These are phyloP conservation scores for Gonapodya prolifera DNA, from an alignment of 192 early-diverging fungal species.

Conservation along the genomic window DNA sequence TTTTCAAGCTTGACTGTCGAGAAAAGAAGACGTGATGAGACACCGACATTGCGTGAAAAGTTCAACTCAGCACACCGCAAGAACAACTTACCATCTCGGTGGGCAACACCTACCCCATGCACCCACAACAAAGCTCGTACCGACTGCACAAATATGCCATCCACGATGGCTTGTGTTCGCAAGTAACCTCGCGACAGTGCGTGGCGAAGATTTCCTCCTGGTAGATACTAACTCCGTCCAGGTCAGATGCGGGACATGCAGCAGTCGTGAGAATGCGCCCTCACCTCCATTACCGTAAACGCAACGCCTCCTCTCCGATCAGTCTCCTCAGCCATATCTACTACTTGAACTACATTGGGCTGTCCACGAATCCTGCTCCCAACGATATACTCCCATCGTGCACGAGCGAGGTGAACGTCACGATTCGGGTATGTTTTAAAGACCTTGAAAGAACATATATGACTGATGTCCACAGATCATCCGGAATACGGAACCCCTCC, in stretches of 20 bases:
- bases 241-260: background rate
- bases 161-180: background rate
- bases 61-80: too few relatives aligned
- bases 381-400: background rate
- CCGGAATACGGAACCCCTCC: too few relatives aligned
- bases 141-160: constrained; percentile 1
- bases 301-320: background rate
- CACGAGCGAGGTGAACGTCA: background rate
- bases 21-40: too few relatives aligned
- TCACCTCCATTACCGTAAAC: constrained; percentile 4
- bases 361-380: background rate
- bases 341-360: background rate
- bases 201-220: background rate
- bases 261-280: background rate
- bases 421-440: background rate
- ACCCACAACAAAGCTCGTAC: background rate
- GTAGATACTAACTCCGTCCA: background rate
- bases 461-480: too few relatives aligned
- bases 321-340: background rate
- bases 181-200: background rate
- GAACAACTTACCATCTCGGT: background rate
- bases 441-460: background rate
- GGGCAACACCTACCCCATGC: background rate
- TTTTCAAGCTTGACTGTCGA: constrained; percentile 2
- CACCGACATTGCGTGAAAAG: too few relatives aligned